A percentile compares a stretch with the other conserved stretches of the same genome.
Evolutionary conservation across 345 rosid genomes (phyloP).

Genomic region (Dovyalis caffra): DNA sequence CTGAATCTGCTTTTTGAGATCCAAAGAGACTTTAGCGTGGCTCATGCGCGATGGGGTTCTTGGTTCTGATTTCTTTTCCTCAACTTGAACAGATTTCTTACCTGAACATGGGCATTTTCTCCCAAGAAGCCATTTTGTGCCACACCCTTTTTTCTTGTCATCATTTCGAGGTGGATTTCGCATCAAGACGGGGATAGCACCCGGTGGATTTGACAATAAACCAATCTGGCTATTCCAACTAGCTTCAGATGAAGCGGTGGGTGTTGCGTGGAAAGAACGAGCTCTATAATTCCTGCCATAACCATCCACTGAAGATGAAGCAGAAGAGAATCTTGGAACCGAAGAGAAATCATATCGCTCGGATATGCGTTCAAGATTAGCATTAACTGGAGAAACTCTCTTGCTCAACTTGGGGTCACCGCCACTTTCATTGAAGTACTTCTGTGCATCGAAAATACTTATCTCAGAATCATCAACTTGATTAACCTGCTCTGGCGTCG

Average conservation of each 20-base stretch:
- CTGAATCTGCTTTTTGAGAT: slow-evolving; percentile 2
- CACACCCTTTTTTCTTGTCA: slow-evolving; percentile 26
- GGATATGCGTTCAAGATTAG: slow-evolving; percentile 27
- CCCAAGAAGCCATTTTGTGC: slow-evolving; percentile 50
- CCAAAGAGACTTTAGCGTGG: background rate
- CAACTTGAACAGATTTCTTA: slow-evolving; percentile 62
- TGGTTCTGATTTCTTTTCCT: slow-evolving; percentile 41
- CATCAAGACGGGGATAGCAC: slow-evolving; percentile 43
- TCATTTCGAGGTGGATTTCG: slow-evolving; percentile 19
- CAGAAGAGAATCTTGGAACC: slow-evolving; percentile 51
- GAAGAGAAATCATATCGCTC: slow-evolving; percentile 19
- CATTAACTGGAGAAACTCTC: slow-evolving; percentile 35
- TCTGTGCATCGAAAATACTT: slow-evolving; percentile 69
- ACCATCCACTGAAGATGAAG: slow-evolving; percentile 50
- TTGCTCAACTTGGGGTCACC: slow-evolving; percentile 29
- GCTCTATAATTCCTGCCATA: slow-evolving; percentile 39
- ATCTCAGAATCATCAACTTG: slow-evolving; percentile 53
- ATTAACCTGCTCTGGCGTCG: slow-evolving; percentile 2
- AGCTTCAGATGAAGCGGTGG: slow-evolving; percentile 78
- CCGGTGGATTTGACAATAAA: slow-evolving; percentile 57
- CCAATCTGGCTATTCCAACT: slow-evolving; percentile 95
- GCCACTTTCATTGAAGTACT: slow-evolving; percentile 54
- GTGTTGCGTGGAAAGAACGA: slow-evolving; percentile 52
- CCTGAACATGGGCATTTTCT: slow-evolving; percentile 65
- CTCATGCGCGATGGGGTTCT: slow-evolving; percentile 26